A percentile compares a stretch with the other conserved stretches of the same genome.
These are phyloP conservation scores for Ascocoryne sarcoides DNA, from an alignment of 2,329 filamentous ascomycete genomes.

Conservation along the genomic window DNA sequence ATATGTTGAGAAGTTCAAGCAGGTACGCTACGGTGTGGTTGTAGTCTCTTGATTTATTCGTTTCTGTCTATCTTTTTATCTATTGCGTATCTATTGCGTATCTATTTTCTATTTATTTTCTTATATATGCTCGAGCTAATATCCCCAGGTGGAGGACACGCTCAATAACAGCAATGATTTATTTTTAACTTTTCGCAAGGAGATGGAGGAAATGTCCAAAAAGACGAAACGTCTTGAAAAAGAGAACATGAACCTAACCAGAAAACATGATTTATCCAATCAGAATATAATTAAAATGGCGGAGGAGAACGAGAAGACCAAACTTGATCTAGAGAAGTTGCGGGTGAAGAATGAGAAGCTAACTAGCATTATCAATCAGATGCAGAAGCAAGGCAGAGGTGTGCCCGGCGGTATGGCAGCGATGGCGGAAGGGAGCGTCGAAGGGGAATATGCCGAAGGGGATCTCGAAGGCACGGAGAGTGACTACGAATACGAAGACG, in stretches of 20 bases:
- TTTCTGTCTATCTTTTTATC: slow-evolving; percentile 5
- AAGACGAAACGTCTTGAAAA: slow-evolving; percentile 96
- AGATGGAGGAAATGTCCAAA: slow-evolving; percentile 99
- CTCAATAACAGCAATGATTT: slow-evolving; percentile 97
- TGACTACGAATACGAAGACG: slow-evolving; percentile 56
- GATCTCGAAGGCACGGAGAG: slow-evolving; percentile 48
- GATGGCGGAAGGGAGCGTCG: slow-evolving; percentile 47
- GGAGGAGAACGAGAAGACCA: slow-evolving; percentile 72
- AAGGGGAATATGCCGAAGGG: slow-evolving; percentile 47
- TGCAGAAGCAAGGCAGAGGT: slow-evolving; percentile 89
- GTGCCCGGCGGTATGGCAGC: slow-evolving; percentile 55
- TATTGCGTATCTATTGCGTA: no score
- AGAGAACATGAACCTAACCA: slow-evolving; percentile 83
- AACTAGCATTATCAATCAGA: slow-evolving; percentile 87
- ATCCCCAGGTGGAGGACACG: slow-evolving; percentile 85
- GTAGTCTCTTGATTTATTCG: slow-evolving; percentile 1
- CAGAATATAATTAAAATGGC: slow-evolving; percentile 97
- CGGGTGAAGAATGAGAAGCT: slow-evolving; percentile 76
- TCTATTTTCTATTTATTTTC: slow-evolving; percentile 3
- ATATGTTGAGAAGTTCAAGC: slow-evolving; percentile 99
- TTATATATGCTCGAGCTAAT: slow-evolving; percentile 31
- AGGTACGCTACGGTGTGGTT: slow-evolving; percentile 59
- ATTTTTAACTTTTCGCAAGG: slow-evolving; percentile 92
- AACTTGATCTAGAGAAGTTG: slow-evolving; percentile 69
- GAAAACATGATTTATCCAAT: slow-evolving; percentile 89